A percentile compares a stretch with the other conserved stretches of the same genome.
phyloP scores from a whole-genome alignment of 164 flowering plant genomes.

The Santalum album region DNA sequence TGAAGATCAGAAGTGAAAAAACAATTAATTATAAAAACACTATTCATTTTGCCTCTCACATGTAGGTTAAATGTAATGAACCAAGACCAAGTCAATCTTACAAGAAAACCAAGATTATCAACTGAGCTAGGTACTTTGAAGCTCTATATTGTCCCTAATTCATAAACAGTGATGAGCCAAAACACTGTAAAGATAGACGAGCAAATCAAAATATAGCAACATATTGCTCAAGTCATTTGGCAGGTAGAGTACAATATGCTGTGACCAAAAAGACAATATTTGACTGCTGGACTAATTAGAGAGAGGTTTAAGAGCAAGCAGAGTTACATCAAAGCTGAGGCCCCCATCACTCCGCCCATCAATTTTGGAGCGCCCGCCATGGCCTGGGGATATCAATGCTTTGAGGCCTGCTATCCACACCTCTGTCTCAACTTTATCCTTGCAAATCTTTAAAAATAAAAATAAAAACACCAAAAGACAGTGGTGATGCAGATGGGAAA shows the following conservation, averaged over 20 bases:
- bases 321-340: constrained; percentile 61
- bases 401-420: constrained; percentile 91
- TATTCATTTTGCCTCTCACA: too few species aligned
- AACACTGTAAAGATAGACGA: too few species aligned
- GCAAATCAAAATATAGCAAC: too few species aligned
- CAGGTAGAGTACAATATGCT: too few species aligned
- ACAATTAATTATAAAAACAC: too few species aligned
- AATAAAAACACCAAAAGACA: not conserved
- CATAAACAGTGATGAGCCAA: too few species aligned
- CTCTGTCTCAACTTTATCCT: constrained; percentile 94
- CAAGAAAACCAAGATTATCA: not conserved
- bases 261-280: too few species aligned
- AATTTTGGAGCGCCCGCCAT: constrained; percentile 87
- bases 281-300: too few species aligned
- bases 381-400: constrained; percentile 67
- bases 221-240: too few species aligned
- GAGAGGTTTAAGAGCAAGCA: not conserved
- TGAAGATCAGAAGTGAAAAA: too few species aligned
- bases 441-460: constrained; percentile 62
- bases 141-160: too few species aligned
- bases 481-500: constrained; percentile 1
- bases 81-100: not conserved
- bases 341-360: constrained; percentile 95
- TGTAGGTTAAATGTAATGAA: too few species aligned
- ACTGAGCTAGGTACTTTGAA: not conserved